Evolutionary conservation across 208 protist species (phyloP).

Genomic region (Wallacemonas rigidus): DNA sequence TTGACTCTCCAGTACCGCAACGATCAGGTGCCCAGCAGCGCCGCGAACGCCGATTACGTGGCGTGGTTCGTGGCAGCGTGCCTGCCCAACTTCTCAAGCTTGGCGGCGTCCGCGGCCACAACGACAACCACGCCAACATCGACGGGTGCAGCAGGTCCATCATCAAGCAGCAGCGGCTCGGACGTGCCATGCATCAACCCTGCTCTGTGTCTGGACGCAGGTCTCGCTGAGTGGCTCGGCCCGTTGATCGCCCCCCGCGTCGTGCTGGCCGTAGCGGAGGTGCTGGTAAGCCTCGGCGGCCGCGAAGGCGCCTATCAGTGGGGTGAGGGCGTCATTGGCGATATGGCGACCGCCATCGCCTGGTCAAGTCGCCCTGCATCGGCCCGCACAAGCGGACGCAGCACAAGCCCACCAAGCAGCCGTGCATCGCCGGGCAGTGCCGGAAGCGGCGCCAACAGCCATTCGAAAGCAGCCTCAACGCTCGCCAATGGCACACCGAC

Average conservation of each 20-base stretch:
- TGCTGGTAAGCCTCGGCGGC: slow-evolving; percentile 51
- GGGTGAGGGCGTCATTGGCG: slow-evolving; percentile 18
- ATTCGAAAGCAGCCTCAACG: no score
- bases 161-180: neutral
- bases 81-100: slow-evolving; percentile 20
- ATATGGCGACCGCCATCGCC: neutral
- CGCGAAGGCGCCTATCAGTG: slow-evolving; percentile 60
- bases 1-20: slow-evolving; percentile 39
- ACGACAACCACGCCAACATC: slow-evolving; percentile 5
- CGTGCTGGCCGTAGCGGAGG: slow-evolving; percentile 59
- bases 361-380: neutral
- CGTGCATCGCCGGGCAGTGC: neutral
- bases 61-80: slow-evolving; percentile 40
- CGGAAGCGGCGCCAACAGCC: no score
- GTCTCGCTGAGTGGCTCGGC: slow-evolving; percentile 50
- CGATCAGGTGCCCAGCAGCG: slow-evolving; percentile 33
- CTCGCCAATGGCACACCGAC: slow-evolving; percentile 4
- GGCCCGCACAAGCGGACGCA: slow-evolving; percentile 19
- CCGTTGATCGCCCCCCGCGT: slow-evolving; percentile 49
- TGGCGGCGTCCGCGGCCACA: neutral
- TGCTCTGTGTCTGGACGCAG: slow-evolving; percentile 34
- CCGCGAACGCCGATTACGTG: slow-evolving; percentile 40
- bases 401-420: neutral
- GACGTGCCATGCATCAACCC: slow-evolving; percentile 2
- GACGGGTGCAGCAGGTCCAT: slow-evolving; percentile 7